Evolutionary conservation across 2,329 filamentous ascomycete species (phyloP).

Genomic region (Grosmannia penicillata): DNA sequence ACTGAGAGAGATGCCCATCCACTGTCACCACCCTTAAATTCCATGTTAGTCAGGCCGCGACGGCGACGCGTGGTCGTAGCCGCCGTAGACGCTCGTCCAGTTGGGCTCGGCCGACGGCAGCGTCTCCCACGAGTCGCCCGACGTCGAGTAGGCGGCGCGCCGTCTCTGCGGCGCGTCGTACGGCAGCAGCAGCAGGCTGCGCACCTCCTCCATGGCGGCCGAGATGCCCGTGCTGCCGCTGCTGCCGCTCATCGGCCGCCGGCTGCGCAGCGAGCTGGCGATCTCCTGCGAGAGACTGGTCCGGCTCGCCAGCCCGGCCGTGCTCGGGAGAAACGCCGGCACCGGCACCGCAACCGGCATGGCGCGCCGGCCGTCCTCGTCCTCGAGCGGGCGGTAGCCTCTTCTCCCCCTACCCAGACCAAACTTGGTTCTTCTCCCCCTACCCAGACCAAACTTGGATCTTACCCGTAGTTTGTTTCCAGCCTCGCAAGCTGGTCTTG

Average conservation of each 20-base stretch:
- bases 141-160: too few relatives aligned
- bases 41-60: too few relatives aligned
- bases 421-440: too few relatives aligned
- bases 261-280: slow-evolving; percentile 8
- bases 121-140: slow-evolving; percentile 10
- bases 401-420: too few relatives aligned
- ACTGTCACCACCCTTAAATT: too few relatives aligned
- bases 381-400: too few relatives aligned
- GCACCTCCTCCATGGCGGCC: slow-evolving; percentile 10
- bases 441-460: too few relatives aligned
- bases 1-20: too few relatives aligned
- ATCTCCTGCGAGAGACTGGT: slow-evolving; percentile 7
- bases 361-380: too few relatives aligned
- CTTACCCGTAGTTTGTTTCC: too few relatives aligned
- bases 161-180: slow-evolving; percentile 5
- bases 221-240: slow-evolving; percentile 7
- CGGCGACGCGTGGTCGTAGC: slow-evolving; percentile 4
- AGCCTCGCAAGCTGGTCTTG: too few relatives aligned
- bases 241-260: not conserved
- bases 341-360: too few relatives aligned
- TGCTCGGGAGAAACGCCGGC: slow-evolving; percentile 2
- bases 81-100: slow-evolving; percentile 11
- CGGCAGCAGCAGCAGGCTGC: slow-evolving; percentile 7
- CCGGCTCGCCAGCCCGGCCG: not conserved
- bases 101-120: slow-evolving; percentile 9